Evolutionary conservation across 306 rosid genomes (phyloP), one percentile per base, ranked within the genome.

Genomic region (Gillenia trifoliata): DNA sequence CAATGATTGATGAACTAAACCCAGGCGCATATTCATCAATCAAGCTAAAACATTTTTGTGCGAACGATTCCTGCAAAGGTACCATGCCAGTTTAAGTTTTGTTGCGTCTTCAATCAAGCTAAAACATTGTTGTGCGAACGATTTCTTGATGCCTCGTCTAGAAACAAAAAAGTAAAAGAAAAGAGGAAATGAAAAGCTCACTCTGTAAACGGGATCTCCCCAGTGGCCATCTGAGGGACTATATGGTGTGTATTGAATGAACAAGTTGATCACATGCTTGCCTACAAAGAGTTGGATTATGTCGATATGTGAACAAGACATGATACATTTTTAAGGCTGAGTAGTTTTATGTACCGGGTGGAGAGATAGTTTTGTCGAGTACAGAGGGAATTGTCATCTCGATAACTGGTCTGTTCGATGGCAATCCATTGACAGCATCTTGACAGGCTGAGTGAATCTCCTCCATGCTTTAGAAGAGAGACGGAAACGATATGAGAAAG

Each of bases 371-470:
- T 72, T 86, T 85, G 87, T 93, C 98, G 54, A 93, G 79, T 61
- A 74, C 78, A 29, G 98, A 93, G 72, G 98, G 97, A 77, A 93
- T 91, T 71, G 98, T 86, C 97, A 93, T 93, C 88, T 93, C 98
- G 31, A 91, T 91, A 64, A 93, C 68, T 3, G 93, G 98, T 78
- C 94, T 87, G 74, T 77, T 73, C 15, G 98, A 93, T 59, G 98
- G 96, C 67, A 84, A 75, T 74, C 97, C 96, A 77, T 87, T 89
- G 66, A 43, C 82, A n/a, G 97, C 85, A 80, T 93, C 98, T 81
- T 84, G 90, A 83, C 85, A 89, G 50, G 97, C 98, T 20, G 81
- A 81, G 77, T 86, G 88, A 85, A 93, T 86, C 85, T 89, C 93
- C 43, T 93, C 96, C 98, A 91, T 89, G 73, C 98, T 85, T 31